Percentiles rank a stretch among this genome's conserved stretches.
phyloP scores from a whole-genome alignment of 1,284 basidiomycete species.

The Serendipita sp. region DNA sequence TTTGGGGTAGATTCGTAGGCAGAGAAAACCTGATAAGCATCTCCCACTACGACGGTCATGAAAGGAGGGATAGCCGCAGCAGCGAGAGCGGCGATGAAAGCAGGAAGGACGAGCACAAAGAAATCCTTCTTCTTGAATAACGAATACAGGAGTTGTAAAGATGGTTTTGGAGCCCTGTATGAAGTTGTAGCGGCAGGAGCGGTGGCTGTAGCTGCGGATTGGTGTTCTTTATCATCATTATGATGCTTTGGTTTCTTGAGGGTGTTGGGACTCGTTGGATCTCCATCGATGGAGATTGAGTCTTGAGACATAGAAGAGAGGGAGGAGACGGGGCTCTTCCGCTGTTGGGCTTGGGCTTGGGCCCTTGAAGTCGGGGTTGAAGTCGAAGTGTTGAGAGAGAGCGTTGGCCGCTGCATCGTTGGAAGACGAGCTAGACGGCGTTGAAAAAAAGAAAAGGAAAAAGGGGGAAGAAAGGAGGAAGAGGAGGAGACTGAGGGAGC shows the following conservation, averaged over 20 bases:
- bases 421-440: neutral
- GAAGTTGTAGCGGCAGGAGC: slow-evolving; percentile 10
- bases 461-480: neutral
- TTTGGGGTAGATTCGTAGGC: slow-evolving; percentile 31
- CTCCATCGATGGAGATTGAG: neutral
- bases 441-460: neutral
- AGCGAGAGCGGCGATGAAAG: slow-evolving; percentile 49
- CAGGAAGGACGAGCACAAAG: slow-evolving; percentile 55
- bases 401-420: neutral
- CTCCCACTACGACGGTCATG: slow-evolving; percentile 85
- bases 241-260: neutral
- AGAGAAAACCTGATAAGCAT: slow-evolving; percentile 70
- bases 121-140: slow-evolving; percentile 42
- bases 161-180: slow-evolving; percentile 30
- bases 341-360: neutral
- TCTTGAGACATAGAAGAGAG: neutral
- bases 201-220: slow-evolving; percentile 4
- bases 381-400: neutral
- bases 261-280: neutral
- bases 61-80: slow-evolving; percentile 75
- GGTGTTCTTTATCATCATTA: neutral
- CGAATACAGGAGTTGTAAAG: slow-evolving; percentile 50
- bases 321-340: neutral
- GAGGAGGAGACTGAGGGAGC: neutral
- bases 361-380: neutral